phyloP scores from a whole-genome alignment of 495 filamentous ascomycete genomes.

The Neurospora sp. region DNA sequence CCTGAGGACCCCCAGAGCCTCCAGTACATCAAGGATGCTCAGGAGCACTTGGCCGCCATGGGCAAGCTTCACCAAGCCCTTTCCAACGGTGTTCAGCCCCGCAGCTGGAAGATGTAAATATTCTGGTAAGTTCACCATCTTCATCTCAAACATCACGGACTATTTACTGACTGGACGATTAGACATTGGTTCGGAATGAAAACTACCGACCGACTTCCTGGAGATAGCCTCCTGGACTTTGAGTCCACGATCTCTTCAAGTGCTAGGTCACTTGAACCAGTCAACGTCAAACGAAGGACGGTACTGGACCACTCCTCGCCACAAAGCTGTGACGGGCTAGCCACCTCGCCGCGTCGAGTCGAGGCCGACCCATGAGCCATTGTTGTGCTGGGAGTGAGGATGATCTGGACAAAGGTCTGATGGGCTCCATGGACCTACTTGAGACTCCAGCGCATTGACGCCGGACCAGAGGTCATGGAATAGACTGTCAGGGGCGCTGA shows the following conservation, averaged over 20 bases:
- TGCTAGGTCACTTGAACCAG: background rate
- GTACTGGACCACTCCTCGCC: background rate
- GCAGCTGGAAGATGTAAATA: background rate
- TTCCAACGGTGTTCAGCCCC: background rate
- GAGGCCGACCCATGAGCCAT: background rate
- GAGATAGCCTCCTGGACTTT: conserved; percentile 4
- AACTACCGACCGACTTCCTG: conserved; percentile 2
- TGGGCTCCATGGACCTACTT: background rate
- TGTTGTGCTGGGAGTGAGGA: background rate
- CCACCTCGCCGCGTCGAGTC: background rate
- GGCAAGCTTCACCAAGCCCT: conserved; percentile 17
- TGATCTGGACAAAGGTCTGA: background rate
- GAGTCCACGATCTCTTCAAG: background rate
- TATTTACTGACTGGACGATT: background rate
- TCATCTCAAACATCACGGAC: background rate
- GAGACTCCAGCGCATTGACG: background rate
- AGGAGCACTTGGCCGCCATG: conserved; percentile 35
- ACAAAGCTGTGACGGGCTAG: background rate
- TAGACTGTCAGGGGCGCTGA: background rate
- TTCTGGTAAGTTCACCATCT: background rate
- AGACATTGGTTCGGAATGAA: background rate
- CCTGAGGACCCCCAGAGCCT: conserved; percentile 36
- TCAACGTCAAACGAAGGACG: background rate
- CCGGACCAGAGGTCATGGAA: background rate
- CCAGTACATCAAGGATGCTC: conserved; percentile 34